Base-by-base conservation (phyloP, 371 early-diverging fungal genomes). In the Nematocida ausubeli region DNA sequence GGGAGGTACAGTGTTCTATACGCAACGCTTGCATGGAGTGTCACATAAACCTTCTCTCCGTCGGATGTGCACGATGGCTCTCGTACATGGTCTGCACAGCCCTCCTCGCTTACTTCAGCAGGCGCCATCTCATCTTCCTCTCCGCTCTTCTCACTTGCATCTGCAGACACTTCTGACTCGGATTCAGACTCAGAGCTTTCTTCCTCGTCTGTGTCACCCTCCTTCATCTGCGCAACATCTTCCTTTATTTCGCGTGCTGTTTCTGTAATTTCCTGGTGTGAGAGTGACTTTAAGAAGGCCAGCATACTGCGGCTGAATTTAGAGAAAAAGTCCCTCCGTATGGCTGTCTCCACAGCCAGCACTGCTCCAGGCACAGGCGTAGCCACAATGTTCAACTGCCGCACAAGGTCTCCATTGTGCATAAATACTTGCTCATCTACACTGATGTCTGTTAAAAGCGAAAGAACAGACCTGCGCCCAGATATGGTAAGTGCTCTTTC, bases 181-280 rank as follows among this genome's bases (percentile, higher is more conserved):
- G 81, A 83, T 19, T 86, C 88, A 28, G 87, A 87, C 19, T 82
- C 85, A 34, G 80, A 82, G 19, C 79, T 81, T 22, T 68, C 80
- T n/a, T 81, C 87, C 52, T 86, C 84, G 37, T 69, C 79, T 70
- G 32, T 69, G 22, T 52, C 54, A 5, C 24, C 54, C 4, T 52
- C 54, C 26, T 6, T 6, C 9, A 9, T 26, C 6, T 52, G 42
- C 35, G 70, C 64, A n/a, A 22, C 24, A 22, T 68, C 34, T 1
- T 81, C 83, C 19, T 40, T 28, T 16, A 44, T 70, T n/a, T 57
- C 80, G 16, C n/a, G 34, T 34, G 35, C 14, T 9, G 51, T 54
- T 14, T 62, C 40, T 66, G 52, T 22, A n/a, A 58, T 72, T 57
- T 60, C 26, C 66, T 75, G 78, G 26, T 52, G 14, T 16, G 64